Evolutionary conservation across 2,329 filamentous ascomycete genomes (phyloP).

Genomic region (Colletotrichum gigasporum): DNA sequence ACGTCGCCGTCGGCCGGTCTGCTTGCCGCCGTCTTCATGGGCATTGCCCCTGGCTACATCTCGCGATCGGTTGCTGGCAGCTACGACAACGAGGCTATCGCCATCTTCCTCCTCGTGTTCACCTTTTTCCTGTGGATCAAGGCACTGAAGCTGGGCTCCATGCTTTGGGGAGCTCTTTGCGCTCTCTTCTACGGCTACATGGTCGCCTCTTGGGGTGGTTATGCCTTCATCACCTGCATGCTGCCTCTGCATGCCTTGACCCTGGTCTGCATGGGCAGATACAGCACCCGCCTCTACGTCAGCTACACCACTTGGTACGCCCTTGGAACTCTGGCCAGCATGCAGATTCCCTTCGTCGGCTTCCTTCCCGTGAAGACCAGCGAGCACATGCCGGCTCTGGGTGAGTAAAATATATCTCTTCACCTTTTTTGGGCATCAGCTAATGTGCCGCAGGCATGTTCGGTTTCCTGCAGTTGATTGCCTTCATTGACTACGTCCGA

Average conservation of each 20-base stretch:
- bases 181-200: slow-evolving; percentile 99
- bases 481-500: slow-evolving; percentile 89
- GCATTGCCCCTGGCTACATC: slow-evolving; percentile 96
- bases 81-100: slow-evolving; percentile 99
- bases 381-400: slow-evolving; percentile 97
- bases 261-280: slow-evolving; percentile 95
- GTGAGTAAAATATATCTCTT: slow-evolving; percentile 57
- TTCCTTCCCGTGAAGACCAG: slow-evolving; percentile 96
- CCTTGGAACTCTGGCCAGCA: slow-evolving; percentile 92
- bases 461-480: slow-evolving; percentile 92
- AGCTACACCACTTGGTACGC: slow-evolving; percentile 99
- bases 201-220: slow-evolving; percentile 99
- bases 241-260: slow-evolving; percentile 94
- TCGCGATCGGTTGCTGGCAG: slow-evolving; percentile 97
- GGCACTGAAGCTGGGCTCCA: slow-evolving; percentile 93
- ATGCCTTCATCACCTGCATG: slow-evolving; percentile 98
- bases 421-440: slow-evolving; percentile 1
- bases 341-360: slow-evolving; percentile 99
- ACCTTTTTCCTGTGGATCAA: slow-evolving; percentile 99
- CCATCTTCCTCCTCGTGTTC: slow-evolving; percentile 97
- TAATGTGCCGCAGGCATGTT: slow-evolving; percentile 76
- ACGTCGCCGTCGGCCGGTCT: slow-evolving; percentile 94
- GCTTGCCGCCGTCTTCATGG: slow-evolving; percentile 95
- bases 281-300: slow-evolving; percentile 93
- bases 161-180: slow-evolving; percentile 94